Percentiles rank a stretch among this genome's conserved stretches.
Evolutionary conservation across 2,329 filamentous ascomycete genomes (phyloP).

Genomic region (Davidsoniella eucalypti): DNA sequence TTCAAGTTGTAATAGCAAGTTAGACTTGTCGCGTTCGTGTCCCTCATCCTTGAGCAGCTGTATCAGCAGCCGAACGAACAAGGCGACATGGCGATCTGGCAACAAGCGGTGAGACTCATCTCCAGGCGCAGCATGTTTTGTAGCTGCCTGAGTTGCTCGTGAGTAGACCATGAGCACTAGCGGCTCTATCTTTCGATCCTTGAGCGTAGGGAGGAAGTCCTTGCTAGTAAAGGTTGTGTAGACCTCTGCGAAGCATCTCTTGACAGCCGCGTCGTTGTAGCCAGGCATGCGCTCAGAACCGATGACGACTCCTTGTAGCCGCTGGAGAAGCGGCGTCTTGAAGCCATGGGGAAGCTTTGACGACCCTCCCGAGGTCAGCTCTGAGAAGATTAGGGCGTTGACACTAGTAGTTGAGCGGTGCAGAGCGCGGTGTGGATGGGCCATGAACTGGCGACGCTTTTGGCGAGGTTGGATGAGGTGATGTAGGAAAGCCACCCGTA

Average conservation of each 20-base stretch:
- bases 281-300: conserved; percentile 74
- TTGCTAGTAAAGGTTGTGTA: conserved; percentile 85
- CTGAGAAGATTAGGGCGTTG: conserved; percentile 16
- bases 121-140: conserved; percentile 56
- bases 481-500: conserved; percentile 79
- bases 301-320: conserved; percentile 63
- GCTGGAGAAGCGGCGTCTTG: conserved; percentile 41
- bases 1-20: conserved; percentile 61
- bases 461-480: conserved; percentile 84
- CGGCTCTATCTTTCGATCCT: conserved; percentile 83
- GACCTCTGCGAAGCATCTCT: conserved; percentile 86
- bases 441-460: conserved; percentile 76
- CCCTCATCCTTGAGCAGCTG: conserved; percentile 69
- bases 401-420: conserved; percentile 53
- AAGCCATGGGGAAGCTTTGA: conserved; percentile 43
- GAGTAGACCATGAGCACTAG: conserved; percentile 93
- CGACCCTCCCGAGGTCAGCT: conserved; percentile 16
- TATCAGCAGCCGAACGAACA: conserved; percentile 78
- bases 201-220: conserved; percentile 76
- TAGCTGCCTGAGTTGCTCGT: conserved; percentile 68
- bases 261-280: conserved; percentile 78
- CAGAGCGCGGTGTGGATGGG: conserved; percentile 32
- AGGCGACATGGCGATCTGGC: conserved; percentile 83
- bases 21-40: conserved; percentile 69
- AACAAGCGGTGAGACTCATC: conserved; percentile 85